These are phyloP conservation scores for Chytridiales sp. DNA, from an alignment of 371 early-diverging fungal species.

Conservation along the genomic window DNA sequence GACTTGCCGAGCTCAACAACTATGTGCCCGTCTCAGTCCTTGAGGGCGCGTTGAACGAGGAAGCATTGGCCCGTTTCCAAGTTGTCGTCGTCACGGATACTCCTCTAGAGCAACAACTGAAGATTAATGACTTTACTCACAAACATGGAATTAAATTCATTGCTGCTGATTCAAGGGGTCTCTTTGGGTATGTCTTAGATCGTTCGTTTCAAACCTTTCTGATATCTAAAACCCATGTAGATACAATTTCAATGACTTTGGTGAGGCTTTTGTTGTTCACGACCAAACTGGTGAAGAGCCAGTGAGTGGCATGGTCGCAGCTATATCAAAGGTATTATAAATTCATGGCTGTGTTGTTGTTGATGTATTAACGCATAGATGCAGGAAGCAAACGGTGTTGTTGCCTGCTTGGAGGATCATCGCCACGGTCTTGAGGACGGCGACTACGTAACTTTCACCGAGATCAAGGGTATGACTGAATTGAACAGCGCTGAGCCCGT, in stretches of 20 bases:
- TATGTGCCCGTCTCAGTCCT: slow-evolving; percentile 93
- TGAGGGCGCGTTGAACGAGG: slow-evolving; percentile 73
- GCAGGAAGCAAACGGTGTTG: slow-evolving; percentile 81
- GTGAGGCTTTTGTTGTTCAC: slow-evolving; percentile 78
- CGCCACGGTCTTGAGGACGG: slow-evolving; percentile 97
- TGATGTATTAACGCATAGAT: background rate
- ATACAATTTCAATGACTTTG: slow-evolving; percentile 96
- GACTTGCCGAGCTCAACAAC: slow-evolving; percentile 94
- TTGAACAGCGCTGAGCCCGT: slow-evolving; percentile 82
- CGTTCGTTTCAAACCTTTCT: background rate
- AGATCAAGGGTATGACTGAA: slow-evolving; percentile 89
- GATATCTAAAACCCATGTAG: slow-evolving; percentile 19
- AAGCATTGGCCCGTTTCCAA: slow-evolving; percentile 71
- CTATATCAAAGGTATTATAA: slow-evolving; percentile 63
- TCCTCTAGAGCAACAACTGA: slow-evolving; percentile 76
- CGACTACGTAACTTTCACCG: slow-evolving; percentile 90
- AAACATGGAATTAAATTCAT: slow-evolving; percentile 88
- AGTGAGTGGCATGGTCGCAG: slow-evolving; percentile 91
- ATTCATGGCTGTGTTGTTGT: slow-evolving; percentile 9
- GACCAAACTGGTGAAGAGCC: slow-evolving; percentile 97
- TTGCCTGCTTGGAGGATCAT: slow-evolving; percentile 94
- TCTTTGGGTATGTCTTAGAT: slow-evolving; percentile 76
- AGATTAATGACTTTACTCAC: slow-evolving; percentile 87
- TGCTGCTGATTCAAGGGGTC: slow-evolving; percentile 87
- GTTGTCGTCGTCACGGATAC: slow-evolving; percentile 87